phyloP scores from a whole-genome alignment of 345 rosid genomes.

The Conringia planisiliqua region DNA sequence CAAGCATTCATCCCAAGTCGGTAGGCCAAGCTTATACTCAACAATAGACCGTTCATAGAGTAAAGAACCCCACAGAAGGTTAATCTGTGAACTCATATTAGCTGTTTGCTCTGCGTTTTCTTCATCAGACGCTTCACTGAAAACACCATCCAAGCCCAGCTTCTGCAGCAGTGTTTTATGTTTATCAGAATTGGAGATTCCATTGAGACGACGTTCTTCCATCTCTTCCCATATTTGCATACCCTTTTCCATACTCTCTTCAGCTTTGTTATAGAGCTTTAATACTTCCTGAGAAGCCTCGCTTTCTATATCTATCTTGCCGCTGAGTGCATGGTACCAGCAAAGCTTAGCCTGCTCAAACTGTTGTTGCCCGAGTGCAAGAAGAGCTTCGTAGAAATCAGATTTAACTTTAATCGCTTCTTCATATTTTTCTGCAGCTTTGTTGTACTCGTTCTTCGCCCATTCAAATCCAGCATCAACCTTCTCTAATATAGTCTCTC shows the following conservation, averaged over 20 bases:
- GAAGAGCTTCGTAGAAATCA: conserved; percentile 81
- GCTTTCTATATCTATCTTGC: conserved; percentile 51
- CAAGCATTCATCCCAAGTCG: conserved; percentile 96
- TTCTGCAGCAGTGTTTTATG: conserved; percentile 60
- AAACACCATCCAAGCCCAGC: conserved; percentile 53
- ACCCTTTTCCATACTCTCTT: conserved; percentile 90
- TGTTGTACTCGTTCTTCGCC: conserved; percentile 63
- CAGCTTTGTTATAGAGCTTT: conserved; percentile 85
- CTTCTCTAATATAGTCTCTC: conserved; percentile 54
- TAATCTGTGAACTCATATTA: conserved; percentile 81
- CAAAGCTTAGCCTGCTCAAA: conserved; percentile 94
- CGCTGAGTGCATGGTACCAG: conserved; percentile 77
- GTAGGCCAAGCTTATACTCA: conserved; percentile 76
- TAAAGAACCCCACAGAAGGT: conserved; percentile 91
- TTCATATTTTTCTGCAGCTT: conserved; percentile 67
- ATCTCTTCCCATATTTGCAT: conserved; percentile 94
- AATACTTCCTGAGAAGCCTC: conserved; percentile 77
- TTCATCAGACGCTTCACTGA: conserved; percentile 56
- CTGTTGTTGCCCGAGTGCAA: conserved; percentile 92
- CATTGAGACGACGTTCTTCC: conserved; percentile 75
- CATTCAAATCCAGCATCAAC: conserved; percentile 62
- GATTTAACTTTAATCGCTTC: conserved; percentile 73
- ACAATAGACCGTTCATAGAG: conserved; percentile 92
- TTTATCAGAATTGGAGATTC: conserved; percentile 63
- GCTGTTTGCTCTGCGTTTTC: conserved; percentile 70